phyloP scores from a whole-genome alignment of 2,329 filamentous ascomycete genomes.

The Diaporthe longicolla region DNA sequence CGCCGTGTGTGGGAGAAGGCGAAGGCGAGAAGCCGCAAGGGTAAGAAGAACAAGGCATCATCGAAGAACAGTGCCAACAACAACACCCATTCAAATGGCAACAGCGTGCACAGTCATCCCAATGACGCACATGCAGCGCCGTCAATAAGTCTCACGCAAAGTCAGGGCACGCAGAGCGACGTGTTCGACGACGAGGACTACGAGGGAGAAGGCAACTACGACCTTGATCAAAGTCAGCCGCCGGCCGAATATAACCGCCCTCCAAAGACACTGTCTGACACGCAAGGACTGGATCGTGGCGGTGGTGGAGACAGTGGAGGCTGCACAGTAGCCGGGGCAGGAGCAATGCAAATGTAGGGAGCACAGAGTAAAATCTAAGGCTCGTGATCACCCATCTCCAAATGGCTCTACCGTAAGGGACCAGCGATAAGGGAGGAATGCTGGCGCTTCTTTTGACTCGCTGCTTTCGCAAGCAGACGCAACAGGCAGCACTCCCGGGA shows the following conservation, averaged over 20 bases:
- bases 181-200: constrained; percentile 43
- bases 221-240: constrained; percentile 37
- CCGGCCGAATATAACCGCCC: constrained; percentile 7
- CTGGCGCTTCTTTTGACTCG: not conserved
- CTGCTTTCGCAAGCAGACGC: not conserved
- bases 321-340: not conserved
- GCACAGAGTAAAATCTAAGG: constrained; percentile 11
- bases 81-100: constrained; percentile 46
- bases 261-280: constrained; percentile 13
- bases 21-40: constrained; percentile 92
- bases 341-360: constrained; percentile 21
- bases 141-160: constrained; percentile 47
- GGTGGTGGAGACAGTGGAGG: constrained; percentile 35
- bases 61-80: constrained; percentile 59
- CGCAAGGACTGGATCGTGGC: constrained; percentile 3
- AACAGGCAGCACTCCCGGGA: not conserved
- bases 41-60: constrained; percentile 84
- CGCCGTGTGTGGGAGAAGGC: constrained; percentile 89
- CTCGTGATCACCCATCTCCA: not conserved
- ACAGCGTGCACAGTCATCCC: constrained; percentile 42
- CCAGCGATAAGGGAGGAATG: not conserved
- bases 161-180: constrained; percentile 42
- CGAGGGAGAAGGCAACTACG: constrained; percentile 39
- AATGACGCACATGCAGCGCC: constrained; percentile 38
- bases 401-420: not conserved